Evolutionary conservation across 73 alveolate species (phyloP).

Genomic region (Paramecium biaurelia): DNA sequence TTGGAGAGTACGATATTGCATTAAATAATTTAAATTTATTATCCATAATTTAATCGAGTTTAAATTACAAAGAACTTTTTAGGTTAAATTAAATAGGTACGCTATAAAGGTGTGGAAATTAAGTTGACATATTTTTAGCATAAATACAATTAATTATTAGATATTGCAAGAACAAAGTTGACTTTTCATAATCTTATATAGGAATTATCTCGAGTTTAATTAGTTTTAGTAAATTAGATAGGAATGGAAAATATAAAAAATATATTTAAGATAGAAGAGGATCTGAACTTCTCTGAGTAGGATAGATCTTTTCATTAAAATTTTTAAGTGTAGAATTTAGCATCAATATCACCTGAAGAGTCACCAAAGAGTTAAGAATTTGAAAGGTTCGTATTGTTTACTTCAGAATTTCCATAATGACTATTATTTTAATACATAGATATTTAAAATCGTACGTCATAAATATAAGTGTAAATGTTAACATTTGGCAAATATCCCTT

Average conservation of each 20-base stretch:
- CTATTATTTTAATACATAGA: neutral
- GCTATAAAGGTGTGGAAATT: neutral
- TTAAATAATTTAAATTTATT: neutral
- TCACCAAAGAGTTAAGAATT: neutral
- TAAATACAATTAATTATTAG: neutral
- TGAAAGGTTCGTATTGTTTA: neutral
- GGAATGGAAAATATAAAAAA: neutral
- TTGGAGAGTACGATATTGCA: neutral
- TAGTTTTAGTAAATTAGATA: neutral
- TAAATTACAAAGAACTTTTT: neutral
- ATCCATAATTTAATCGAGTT: neutral
- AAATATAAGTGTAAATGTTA: conserved; percentile 21
- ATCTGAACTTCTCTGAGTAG: neutral
- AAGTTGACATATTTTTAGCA: neutral
- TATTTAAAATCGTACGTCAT: conserved; percentile 18
- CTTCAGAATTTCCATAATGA: neutral
- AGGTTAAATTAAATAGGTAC: neutral
- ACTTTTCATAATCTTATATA: neutral
- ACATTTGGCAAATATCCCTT: conserved; percentile 74
- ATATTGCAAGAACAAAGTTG: neutral
- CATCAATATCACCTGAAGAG: neutral
- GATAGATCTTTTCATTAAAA: neutral
- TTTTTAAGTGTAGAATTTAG: neutral
- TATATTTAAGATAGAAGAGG: neutral
- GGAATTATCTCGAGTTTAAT: neutral